These are phyloP conservation scores for Claviceps fusiformis DNA, from an alignment of 2,329 filamentous ascomycete genomes.

Conservation along the genomic window DNA sequence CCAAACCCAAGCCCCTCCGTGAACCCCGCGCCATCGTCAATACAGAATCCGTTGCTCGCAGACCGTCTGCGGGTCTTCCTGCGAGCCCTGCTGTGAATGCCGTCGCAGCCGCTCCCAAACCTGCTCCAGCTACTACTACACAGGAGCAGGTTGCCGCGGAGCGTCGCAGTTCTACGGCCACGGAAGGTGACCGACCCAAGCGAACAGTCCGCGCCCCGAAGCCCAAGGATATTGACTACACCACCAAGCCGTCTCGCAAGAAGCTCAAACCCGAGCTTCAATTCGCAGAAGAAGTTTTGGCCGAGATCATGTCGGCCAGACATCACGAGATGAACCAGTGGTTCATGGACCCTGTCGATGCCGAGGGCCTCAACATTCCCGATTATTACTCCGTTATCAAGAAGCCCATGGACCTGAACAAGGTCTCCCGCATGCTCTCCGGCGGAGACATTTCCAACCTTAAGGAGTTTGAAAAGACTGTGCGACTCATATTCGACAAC, in stretches of 20 bases:
- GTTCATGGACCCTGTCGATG: conserved; percentile 79
- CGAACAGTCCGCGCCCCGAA: conserved; percentile 87
- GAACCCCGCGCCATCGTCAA: conserved; percentile 18
- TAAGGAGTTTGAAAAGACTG: conserved; percentile 75
- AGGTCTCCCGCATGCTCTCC: conserved; percentile 65
- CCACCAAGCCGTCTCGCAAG: conserved; percentile 62
- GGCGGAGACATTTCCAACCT: conserved; percentile 65
- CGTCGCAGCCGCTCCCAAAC: conserved; percentile 8
- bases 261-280: conserved; percentile 80
- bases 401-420: conserved; percentile 87
- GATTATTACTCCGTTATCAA: conserved; percentile 90
- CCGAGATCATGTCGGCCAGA: conserved; percentile 63
- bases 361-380: conserved; percentile 85
- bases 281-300: conserved; percentile 73
- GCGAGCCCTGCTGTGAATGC: conserved; percentile 15
- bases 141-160: conserved; percentile 12
- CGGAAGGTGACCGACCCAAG: conserved; percentile 71
- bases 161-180: conserved; percentile 59
- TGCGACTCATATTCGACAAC: conserved; percentile 74
- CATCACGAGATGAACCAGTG: conserved; percentile 54
- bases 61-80: conserved; percentile 17
- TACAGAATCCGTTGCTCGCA: conserved; percentile 13
- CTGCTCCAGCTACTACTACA: conserved; percentile 7
- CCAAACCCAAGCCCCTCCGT: conserved; percentile 25
- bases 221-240: conserved; percentile 81